phyloP scores from a whole-genome alignment of 345 rosid genomes.

The Eucalyptus cloeziana region DNA sequence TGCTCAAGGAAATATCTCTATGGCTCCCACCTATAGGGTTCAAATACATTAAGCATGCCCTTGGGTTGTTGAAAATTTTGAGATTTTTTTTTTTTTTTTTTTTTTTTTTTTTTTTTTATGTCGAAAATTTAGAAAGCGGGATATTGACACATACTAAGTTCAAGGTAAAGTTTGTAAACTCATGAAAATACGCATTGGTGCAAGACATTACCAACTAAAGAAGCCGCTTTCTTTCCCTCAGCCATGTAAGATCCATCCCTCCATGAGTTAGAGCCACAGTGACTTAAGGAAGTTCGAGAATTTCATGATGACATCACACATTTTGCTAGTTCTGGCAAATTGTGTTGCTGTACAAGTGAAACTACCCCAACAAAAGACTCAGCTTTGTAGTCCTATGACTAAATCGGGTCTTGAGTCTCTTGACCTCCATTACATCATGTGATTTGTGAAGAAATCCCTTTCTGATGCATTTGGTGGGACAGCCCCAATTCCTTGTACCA shows the following conservation, averaged over 20 bases:
- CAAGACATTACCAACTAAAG: neutral
- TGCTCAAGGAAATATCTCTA: neutral
- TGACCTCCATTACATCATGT: neutral
- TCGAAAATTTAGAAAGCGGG: neutral
- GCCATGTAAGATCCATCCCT: neutral
- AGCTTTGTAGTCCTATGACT: neutral
- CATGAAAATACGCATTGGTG: neutral
- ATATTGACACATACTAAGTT: neutral
- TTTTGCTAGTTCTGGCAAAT: neutral
- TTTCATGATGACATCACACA: neutral
- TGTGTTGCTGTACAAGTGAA: neutral
- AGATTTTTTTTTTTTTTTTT: neutral
- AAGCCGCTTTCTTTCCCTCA: neutral
- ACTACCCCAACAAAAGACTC: neutral
- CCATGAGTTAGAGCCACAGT: neutral
- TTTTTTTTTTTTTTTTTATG: too few species aligned
- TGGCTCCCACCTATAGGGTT: neutral
- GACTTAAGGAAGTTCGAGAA: neutral
- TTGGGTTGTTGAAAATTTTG: neutral
- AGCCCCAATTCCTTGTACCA: neutral
- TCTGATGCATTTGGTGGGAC: neutral
- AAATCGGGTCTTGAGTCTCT: neutral
- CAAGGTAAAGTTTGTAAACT: neutral
- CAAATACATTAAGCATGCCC: neutral
- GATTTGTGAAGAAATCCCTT: neutral